phyloP scores from a whole-genome alignment of 2,329 filamentous ascomycete genomes.

The Fusarium tanahbumbuense region DNA sequence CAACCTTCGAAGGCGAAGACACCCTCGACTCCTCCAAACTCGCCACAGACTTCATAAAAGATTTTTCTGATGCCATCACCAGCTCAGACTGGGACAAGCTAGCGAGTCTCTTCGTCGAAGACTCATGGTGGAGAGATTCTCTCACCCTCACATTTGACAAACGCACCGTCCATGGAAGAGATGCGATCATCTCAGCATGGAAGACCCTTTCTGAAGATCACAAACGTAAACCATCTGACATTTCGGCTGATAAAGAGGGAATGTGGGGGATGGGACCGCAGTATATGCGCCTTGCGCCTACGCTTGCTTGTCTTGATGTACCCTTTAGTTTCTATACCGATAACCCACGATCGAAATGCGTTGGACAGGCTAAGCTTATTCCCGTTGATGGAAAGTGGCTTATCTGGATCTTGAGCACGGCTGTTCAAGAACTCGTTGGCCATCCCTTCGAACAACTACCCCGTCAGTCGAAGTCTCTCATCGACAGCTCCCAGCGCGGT shows the following conservation, averaged over 20 bases:
- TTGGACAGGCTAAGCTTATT: not conserved
- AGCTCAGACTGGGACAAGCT: not conserved
- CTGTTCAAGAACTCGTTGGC: not conserved
- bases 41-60: not conserved
- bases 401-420: not conserved
- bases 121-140: not conserved
- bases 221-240: not conserved
- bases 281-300: not conserved
- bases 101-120: not conserved
- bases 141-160: not conserved
- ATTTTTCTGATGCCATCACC: not conserved
- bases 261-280: not conserved
- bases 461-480: not conserved
- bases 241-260: not conserved
- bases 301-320: not conserved
- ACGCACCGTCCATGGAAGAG: not conserved
- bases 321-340: not conserved
- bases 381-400: not conserved
- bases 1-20: not conserved
- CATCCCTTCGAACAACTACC: not conserved
- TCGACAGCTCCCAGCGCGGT: not conserved
- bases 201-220: not conserved
- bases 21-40: not conserved
- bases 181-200: not conserved
- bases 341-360: not conserved